phyloP scores from a whole-genome alignment of 2,329 filamentous ascomycete genomes.

The Trichoderma koningii region DNA sequence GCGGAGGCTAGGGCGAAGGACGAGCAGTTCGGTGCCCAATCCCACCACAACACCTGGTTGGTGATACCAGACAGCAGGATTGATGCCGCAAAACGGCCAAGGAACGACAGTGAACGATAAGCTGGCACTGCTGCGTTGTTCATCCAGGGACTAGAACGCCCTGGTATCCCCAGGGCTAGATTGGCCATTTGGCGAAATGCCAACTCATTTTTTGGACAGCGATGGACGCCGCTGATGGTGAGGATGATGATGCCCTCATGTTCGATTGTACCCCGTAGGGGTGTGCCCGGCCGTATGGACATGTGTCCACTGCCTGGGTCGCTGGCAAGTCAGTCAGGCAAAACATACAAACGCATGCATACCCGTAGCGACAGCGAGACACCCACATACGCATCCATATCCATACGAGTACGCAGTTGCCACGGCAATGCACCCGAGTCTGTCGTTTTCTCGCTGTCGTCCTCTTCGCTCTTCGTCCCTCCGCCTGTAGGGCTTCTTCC shows the following conservation, averaged over 20 bases:
- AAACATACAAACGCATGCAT: slow-evolving; percentile 4
- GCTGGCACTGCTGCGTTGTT: background rate
- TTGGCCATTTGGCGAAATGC: background rate
- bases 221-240: background rate
- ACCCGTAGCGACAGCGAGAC: background rate
- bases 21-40: slow-evolving; percentile 23
- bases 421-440: slow-evolving; percentile 11
- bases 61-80: background rate
- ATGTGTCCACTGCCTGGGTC: background rate
- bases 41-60: background rate
- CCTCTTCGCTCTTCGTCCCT: background rate
- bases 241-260: background rate
- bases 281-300: background rate
- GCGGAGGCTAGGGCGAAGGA: background rate
- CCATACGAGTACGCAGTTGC: slow-evolving; percentile 1
- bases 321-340: background rate
- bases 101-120: background rate
- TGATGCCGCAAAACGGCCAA: too few relatives aligned
- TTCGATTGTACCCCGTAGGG: background rate
- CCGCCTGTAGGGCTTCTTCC: slow-evolving; percentile 15
- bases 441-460: background rate
- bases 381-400: background rate
- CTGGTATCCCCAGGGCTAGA: background rate
- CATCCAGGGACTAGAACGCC: background rate
- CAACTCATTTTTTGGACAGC: background rate